These are phyloP conservation scores for Scytalidium lignicola DNA, from an alignment of 2,329 filamentous ascomycete genomes.

Conservation along the genomic window DNA sequence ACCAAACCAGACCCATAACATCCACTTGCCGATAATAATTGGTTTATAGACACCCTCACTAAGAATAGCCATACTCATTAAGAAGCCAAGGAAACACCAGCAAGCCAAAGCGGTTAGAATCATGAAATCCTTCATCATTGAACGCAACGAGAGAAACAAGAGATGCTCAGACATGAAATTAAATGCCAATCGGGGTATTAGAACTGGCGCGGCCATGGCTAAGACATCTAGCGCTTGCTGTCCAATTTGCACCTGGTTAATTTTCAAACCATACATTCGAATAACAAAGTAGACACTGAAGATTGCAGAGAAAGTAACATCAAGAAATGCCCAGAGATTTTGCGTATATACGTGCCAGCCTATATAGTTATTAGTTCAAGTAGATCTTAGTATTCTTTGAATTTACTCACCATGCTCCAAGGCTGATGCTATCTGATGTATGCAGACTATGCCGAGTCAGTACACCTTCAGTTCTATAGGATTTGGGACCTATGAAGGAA, in stretches of 20 bases:
- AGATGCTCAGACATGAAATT: constrained; percentile 80
- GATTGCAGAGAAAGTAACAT: constrained; percentile 70
- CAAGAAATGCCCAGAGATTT: constrained; percentile 83
- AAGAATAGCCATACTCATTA: constrained; percentile 76
- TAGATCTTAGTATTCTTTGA: neutral
- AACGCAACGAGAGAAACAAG: constrained; percentile 72
- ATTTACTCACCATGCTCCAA: constrained; percentile 53
- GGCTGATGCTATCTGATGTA: constrained; percentile 74
- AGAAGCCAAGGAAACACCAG: constrained; percentile 81
- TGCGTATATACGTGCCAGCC: constrained; percentile 77
- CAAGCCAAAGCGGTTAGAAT: constrained; percentile 67
- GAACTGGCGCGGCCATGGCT: constrained; percentile 71
- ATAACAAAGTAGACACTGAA: constrained; percentile 65
- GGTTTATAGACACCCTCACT: constrained; percentile 57
- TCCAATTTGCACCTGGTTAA: constrained; percentile 40
- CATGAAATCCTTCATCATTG: constrained; percentile 85
- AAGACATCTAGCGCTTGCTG: constrained; percentile 73
- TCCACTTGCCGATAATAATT: constrained; percentile 78
- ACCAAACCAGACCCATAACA: constrained; percentile 91
- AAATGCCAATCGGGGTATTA: constrained; percentile 76
- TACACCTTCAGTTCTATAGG: no score
- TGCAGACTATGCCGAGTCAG: constrained; percentile 30
- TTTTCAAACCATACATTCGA: constrained; percentile 59
- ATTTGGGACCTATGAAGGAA: no score
- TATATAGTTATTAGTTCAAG: constrained; percentile 4